Percentiles rank a stretch among this genome's conserved stretches.
Conservation (phyloP, 352 stramenopile genomes). For the Phytopythium boreale region DNA sequence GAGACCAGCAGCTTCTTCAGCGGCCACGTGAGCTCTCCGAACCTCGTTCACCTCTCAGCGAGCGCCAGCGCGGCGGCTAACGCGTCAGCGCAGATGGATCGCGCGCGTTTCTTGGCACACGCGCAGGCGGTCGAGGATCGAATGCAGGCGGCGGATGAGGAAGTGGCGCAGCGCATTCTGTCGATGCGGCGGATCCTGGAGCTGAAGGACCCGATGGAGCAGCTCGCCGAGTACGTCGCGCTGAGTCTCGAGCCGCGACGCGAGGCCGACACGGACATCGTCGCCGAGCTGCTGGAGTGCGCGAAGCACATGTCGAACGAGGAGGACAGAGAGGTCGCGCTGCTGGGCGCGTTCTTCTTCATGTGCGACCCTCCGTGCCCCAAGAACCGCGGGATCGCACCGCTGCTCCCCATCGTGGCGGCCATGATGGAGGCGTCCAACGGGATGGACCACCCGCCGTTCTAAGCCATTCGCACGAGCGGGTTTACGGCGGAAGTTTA, state of each 20-base stretch:
- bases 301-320: slow-evolving; percentile 34
- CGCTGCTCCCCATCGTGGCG: slow-evolving; percentile 56
- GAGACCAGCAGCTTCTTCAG: slow-evolving; percentile 9
- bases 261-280: slow-evolving; percentile 30
- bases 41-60: neutral
- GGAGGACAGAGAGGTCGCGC: slow-evolving; percentile 52
- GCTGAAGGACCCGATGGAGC: slow-evolving; percentile 51
- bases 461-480: slow-evolving; percentile 7
- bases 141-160: slow-evolving; percentile 32
- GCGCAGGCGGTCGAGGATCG: slow-evolving; percentile 29
- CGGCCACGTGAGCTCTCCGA: slow-evolving; percentile 7
- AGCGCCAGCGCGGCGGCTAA: neutral
- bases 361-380: slow-evolving; percentile 24
- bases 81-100: slow-evolving; percentile 15
- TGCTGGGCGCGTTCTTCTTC: slow-evolving; percentile 68
- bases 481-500: too few relatives aligned
- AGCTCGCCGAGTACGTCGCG: slow-evolving; percentile 59
- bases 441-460: slow-evolving; percentile 25
- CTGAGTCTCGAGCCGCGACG: slow-evolving; percentile 35
- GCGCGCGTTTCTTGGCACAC: slow-evolving; percentile 38
- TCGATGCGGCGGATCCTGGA: slow-evolving; percentile 54
- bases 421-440: slow-evolving; percentile 51
- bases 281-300: slow-evolving; percentile 52
- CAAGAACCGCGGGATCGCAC: slow-evolving; percentile 19
- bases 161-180: slow-evolving; percentile 43